Evolutionary conservation across 495 filamentous ascomycete species (phyloP).

Genomic region (Talaromyces ruber): DNA sequence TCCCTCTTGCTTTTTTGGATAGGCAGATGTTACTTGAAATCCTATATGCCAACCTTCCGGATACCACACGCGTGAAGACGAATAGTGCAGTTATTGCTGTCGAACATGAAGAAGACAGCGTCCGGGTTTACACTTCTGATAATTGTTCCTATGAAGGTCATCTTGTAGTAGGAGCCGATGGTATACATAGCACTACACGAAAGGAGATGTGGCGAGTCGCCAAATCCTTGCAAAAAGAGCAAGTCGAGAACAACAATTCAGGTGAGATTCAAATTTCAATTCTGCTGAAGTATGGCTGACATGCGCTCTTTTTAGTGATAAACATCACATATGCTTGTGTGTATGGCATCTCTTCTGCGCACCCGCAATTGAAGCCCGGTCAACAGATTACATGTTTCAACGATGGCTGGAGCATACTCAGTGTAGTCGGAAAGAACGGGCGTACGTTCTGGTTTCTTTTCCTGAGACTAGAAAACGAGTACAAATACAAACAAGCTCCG

Average conservation of each 20-base stretch:
- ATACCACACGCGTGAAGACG: background rate
- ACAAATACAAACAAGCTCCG: background rate
- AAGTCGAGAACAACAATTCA: background rate
- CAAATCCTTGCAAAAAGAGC: background rate
- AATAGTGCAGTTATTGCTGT: background rate
- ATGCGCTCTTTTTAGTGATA: too few species aligned
- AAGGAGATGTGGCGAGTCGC: constrained; percentile 15
- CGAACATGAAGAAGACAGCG: background rate
- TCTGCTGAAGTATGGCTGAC: too few species aligned
- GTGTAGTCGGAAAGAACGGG: constrained; percentile 7
- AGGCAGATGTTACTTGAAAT: constrained; percentile 19
- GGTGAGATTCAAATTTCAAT: too few species aligned
- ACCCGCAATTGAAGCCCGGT: constrained; percentile 6
- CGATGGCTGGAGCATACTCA: constrained; percentile 9
- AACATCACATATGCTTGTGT: constrained; percentile 13
- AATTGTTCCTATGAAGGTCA: constrained; percentile 21
- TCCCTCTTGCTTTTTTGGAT: constrained; percentile 18
- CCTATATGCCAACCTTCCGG: constrained; percentile 12
- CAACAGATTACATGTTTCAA: constrained; percentile 13
- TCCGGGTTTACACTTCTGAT: background rate
- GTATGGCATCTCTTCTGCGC: constrained; percentile 13
- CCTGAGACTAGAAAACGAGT: background rate
- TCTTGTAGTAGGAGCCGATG: constrained; percentile 40
- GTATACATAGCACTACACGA: constrained; percentile 35
- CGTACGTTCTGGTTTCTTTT: background rate